Conservation (phyloP, 2,329 filamentous ascomycete genomes). For the Plectosphaerella plurivora region DNA sequence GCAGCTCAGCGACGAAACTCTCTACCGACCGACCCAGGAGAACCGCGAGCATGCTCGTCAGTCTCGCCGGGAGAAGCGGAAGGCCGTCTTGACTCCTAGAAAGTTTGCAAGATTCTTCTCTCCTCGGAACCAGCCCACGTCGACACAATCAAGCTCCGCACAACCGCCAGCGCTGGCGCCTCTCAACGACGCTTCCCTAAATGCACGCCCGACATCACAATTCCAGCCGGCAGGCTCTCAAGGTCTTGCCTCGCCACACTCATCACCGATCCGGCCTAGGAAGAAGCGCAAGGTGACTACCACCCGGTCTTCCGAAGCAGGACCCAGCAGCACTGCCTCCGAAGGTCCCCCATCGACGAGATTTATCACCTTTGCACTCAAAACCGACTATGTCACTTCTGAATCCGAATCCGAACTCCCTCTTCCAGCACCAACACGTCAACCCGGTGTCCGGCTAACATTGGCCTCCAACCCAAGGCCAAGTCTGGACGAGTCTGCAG, state of each 20-base stretch:
- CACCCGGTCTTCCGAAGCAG: no score
- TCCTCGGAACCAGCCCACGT: constrained; percentile 34
- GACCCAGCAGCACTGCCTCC: no score
- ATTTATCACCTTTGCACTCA: no score
- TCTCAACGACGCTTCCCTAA: constrained; percentile 33
- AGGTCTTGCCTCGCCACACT: constrained; percentile 6
- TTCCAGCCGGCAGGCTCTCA: not conserved
- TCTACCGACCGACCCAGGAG: not conserved
- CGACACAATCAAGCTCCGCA: constrained; percentile 30
- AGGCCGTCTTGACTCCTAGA: constrained; percentile 49
- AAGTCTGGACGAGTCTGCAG: no score
- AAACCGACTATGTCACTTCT: no score
- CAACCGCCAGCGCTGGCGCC: constrained; percentile 32
- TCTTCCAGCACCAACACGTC: no score
- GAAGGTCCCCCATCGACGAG: no score
- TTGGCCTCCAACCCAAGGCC: no score
- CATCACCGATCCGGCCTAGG: constrained; percentile 5
- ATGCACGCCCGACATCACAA: constrained; percentile 14
- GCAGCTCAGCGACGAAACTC: constrained; percentile 2
- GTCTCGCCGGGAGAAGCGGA: constrained; percentile 38
- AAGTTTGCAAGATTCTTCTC: constrained; percentile 52
- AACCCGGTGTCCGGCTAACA: no score
- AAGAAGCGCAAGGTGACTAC: constrained; percentile 10
- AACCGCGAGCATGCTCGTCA: not conserved
- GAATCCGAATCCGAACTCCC: no score